A percentile compares a stretch with the other conserved stretches of the same genome.
Conservation (phyloP, 805 yeast species). For the Ogataea paraovalis region DNA sequence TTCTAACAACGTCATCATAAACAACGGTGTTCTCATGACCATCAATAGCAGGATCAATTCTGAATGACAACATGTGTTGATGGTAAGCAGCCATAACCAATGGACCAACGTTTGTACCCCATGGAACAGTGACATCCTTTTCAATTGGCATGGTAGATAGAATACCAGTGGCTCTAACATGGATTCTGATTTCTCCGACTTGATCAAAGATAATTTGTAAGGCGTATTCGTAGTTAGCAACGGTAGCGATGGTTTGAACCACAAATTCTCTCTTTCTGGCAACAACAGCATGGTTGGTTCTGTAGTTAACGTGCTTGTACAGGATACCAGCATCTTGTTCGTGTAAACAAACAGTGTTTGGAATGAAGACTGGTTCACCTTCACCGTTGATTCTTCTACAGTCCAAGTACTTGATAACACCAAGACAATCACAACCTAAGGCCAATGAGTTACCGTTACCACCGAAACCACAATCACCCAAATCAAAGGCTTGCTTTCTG, state of each 20-base stretch:
- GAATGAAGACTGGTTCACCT: constrained; percentile 60
- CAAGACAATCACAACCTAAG: constrained; percentile 81
- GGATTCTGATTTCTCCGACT: constrained; percentile 74
- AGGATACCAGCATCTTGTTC: constrained; percentile 74
- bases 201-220: constrained; percentile 68
- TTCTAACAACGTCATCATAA: constrained; percentile 63
- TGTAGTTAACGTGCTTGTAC: constrained; percentile 76
- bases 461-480: constrained; percentile 85
- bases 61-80: constrained; percentile 74
- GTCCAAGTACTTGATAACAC: constrained; percentile 71
- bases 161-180: constrained; percentile 84
- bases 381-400: constrained; percentile 49
- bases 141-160: constrained; percentile 82
- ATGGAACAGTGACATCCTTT: constrained; percentile 58
- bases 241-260: constrained; percentile 78
- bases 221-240: constrained; percentile 79
- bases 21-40: constrained; percentile 75
- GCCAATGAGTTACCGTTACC: constrained; percentile 61
- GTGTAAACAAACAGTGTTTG: constrained; percentile 75
- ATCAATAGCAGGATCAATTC: constrained; percentile 79
- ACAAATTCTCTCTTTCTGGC: constrained; percentile 77
- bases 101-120: constrained; percentile 76
- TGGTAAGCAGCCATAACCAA: constrained; percentile 82
- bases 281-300: constrained; percentile 66
- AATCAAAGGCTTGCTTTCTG: constrained; percentile 82